These are phyloP conservation scores for Fusarium subtropicale DNA, from an alignment of 2,329 filamentous ascomycete genomes.

Conservation along the genomic window DNA sequence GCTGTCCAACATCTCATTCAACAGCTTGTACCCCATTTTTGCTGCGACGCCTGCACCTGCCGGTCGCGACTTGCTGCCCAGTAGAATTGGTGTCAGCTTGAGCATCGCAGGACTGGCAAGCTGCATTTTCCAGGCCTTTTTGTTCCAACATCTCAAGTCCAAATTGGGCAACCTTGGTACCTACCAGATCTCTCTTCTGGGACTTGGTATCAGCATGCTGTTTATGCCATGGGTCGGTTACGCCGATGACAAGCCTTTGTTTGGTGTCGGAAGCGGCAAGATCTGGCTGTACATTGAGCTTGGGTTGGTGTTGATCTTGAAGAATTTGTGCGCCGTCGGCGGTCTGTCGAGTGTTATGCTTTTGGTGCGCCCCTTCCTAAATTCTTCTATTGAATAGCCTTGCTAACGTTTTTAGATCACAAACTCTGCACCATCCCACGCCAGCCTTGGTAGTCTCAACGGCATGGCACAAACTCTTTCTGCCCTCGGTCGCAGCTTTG, in stretches of 20 bases:
- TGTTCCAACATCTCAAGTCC: slow-evolving; percentile 83
- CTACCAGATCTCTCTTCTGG: slow-evolving; percentile 81
- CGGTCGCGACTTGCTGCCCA: slow-evolving; percentile 79
- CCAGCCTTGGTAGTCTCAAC: slow-evolving; percentile 89
- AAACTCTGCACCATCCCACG: slow-evolving; percentile 88
- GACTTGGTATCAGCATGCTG: slow-evolving; percentile 84
- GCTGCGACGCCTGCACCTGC: slow-evolving; percentile 79
- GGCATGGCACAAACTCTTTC: slow-evolving; percentile 94
- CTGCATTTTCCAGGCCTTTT: slow-evolving; percentile 87
- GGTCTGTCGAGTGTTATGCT: slow-evolving; percentile 90
- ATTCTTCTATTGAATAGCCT: too few relatives aligned
- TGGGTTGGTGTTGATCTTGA: slow-evolving; percentile 83
- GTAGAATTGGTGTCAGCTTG: slow-evolving; percentile 85
- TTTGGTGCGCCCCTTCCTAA: slow-evolving; percentile 66
- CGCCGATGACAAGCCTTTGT: slow-evolving; percentile 66
- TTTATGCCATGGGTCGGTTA: slow-evolving; percentile 93
- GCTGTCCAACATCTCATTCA: slow-evolving; percentile 93
- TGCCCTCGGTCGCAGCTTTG: slow-evolving; percentile 87
- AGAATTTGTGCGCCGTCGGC: slow-evolving; percentile 90
- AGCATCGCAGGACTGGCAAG: slow-evolving; percentile 87
- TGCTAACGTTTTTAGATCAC: slow-evolving; percentile 73
- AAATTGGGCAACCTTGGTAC: slow-evolving; percentile 86
- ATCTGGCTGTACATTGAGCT: slow-evolving; percentile 83
- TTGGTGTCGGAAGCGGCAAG: slow-evolving; percentile 71
- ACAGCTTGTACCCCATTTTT: slow-evolving; percentile 95